phyloP scores from a whole-genome alignment of 768 basidiomycete species.

The Tylopilus plumbeoviolaceoides region DNA sequence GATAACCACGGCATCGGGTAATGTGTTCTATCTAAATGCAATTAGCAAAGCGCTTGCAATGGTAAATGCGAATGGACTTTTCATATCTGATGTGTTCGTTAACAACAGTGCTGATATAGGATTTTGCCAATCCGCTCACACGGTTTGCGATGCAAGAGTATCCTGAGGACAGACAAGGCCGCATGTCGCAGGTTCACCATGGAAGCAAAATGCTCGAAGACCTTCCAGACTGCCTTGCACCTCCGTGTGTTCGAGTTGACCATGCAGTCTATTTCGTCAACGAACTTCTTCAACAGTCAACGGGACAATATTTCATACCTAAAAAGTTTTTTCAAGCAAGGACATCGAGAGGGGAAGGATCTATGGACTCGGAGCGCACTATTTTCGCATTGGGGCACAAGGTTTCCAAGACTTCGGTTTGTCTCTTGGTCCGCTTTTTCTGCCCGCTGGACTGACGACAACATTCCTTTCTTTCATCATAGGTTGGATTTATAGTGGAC shows the following conservation, averaged over 20 bases:
- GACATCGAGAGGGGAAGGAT: neutral
- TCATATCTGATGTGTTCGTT: conserved; percentile 15
- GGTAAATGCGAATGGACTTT: conserved; percentile 4
- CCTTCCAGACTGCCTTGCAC: conserved; percentile 4
- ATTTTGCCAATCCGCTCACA: too few species aligned
- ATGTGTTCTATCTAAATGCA: conserved; percentile 29
- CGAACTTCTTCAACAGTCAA: conserved; percentile 2
- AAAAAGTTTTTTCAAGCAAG: conserved; percentile 12
- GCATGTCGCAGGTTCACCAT: too few species aligned
- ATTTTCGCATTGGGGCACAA: conserved; percentile 6
- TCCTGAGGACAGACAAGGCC: conserved; percentile 20
- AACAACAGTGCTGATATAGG: conserved; percentile 11
- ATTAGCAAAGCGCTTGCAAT: conserved; percentile 15
- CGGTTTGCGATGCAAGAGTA: conserved; percentile 15
- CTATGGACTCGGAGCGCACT: neutral
- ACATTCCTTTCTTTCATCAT: neutral
- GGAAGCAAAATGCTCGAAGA: too few species aligned
- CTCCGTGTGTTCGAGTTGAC: conserved; percentile 21
- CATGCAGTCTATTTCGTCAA: too few species aligned
- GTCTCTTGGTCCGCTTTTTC: neutral
- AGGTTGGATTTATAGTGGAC: conserved; percentile 12
- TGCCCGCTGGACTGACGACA: neutral
- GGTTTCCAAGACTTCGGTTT: conserved; percentile 1
- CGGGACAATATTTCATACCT: conserved; percentile 12
- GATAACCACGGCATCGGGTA: conserved; percentile 18